Evolutionary conservation across 352 stramenopile species (phyloP).

Genomic region (Phytophthora pistaciae): DNA sequence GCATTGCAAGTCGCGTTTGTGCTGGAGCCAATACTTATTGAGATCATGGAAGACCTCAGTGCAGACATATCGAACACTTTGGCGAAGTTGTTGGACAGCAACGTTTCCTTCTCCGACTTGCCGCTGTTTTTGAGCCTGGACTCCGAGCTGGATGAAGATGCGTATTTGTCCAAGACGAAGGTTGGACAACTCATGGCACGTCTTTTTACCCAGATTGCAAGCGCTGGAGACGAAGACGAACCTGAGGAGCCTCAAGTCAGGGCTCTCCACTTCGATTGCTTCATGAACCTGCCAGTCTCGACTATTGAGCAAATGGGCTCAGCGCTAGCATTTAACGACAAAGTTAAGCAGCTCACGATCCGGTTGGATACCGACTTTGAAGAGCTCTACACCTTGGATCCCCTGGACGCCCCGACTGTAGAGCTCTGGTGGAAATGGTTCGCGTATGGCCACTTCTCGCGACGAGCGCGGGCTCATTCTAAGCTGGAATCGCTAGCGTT

Average conservation of each 20-base stretch:
- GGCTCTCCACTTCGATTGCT: background rate
- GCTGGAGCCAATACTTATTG: background rate
- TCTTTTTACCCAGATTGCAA: background rate
- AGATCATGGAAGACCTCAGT: background rate
- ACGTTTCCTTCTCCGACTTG: background rate
- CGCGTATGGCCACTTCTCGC: too few relatives aligned
- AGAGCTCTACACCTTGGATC: too few relatives aligned
- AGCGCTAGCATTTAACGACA: background rate
- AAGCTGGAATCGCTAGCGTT: too few relatives aligned
- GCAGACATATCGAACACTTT: background rate
- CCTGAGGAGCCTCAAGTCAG: background rate
- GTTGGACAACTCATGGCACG: background rate
- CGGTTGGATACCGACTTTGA: too few relatives aligned
- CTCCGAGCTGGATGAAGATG: too few relatives aligned
- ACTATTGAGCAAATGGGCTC: background rate
- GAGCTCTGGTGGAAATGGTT: too few relatives aligned
- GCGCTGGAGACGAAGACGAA: background rate
- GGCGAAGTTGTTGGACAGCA: background rate
- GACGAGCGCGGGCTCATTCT: too few relatives aligned
- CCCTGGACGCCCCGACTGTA: too few relatives aligned
- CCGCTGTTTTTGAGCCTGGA: too few relatives aligned
- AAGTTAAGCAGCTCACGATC: too few relatives aligned
- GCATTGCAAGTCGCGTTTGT: background rate
- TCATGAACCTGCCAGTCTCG: background rate
- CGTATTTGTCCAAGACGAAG: too few relatives aligned